Conservation (phyloP, 2,329 filamentous ascomycete species). For the Fusarium sp. region DNA sequence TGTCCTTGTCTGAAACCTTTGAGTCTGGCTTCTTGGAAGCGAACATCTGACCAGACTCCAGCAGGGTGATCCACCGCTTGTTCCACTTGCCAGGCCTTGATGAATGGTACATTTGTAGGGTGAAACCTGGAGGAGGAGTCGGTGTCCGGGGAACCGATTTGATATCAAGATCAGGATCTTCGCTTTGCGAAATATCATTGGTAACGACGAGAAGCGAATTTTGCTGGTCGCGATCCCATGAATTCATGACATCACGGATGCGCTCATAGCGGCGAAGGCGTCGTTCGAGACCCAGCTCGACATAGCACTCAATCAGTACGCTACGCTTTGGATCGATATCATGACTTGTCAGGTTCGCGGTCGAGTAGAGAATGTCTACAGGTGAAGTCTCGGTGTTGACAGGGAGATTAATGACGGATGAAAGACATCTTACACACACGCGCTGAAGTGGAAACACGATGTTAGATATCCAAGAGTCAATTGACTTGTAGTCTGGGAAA, state of each 20-base stretch:
- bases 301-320: slow-evolving; percentile 82
- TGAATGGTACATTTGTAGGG: slow-evolving; percentile 81
- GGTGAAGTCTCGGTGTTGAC: slow-evolving; percentile 80
- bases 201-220: slow-evolving; percentile 78
- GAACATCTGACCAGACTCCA: slow-evolving; percentile 76
- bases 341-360: slow-evolving; percentile 71
- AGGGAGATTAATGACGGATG: slow-evolving; percentile 75
- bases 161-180: slow-evolving; percentile 71
- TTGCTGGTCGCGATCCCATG: slow-evolving; percentile 85
- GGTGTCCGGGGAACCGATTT: slow-evolving; percentile 67
- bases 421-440: slow-evolving; percentile 78
- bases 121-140: slow-evolving; percentile 73
- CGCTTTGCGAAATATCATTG: slow-evolving; percentile 64
- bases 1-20: slow-evolving; percentile 71
- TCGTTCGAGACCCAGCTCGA: slow-evolving; percentile 80
- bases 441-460: slow-evolving; percentile 59
- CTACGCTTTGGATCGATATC: slow-evolving; percentile 72
- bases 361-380: slow-evolving; percentile 76
- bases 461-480: slow-evolving; percentile 13
- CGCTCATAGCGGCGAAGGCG: slow-evolving; percentile 87
- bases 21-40: slow-evolving; percentile 77
- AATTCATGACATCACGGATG: slow-evolving; percentile 88
- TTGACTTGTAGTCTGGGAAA: neutral
- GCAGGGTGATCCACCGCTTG: slow-evolving; percentile 82
- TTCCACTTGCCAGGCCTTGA: slow-evolving; percentile 87